Evolutionary conservation across 805 yeast species (phyloP).

Genomic region (Myxozyma mucilagina): DNA sequence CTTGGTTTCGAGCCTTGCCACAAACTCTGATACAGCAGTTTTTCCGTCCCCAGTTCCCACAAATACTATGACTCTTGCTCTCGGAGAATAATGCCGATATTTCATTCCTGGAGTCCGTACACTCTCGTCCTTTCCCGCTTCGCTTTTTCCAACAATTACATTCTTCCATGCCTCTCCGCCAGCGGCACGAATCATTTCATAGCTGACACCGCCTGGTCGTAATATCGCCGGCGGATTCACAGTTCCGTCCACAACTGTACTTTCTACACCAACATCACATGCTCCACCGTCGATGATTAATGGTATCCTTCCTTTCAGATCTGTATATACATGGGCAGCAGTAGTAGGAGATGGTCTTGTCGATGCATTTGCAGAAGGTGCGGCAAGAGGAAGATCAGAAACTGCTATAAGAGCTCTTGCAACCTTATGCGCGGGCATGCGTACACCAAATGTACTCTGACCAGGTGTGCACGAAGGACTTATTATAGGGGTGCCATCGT

Average conservation of each 20-base stretch:
- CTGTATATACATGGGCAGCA: slow-evolving; percentile 83
- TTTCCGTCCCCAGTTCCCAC: slow-evolving; percentile 51
- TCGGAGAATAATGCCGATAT: slow-evolving; percentile 91
- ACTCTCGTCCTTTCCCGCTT: slow-evolving; percentile 54
- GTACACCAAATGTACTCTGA: slow-evolving; percentile 87
- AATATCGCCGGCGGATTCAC: slow-evolving; percentile 80
- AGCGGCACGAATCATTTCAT: slow-evolving; percentile 63
- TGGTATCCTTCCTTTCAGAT: slow-evolving; percentile 77
- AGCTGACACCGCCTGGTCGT: slow-evolving; percentile 91
- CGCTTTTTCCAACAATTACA: slow-evolving; percentile 61
- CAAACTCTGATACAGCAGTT: slow-evolving; percentile 10
- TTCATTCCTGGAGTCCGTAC: slow-evolving; percentile 98
- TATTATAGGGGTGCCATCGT: slow-evolving; percentile 39
- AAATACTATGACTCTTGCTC: slow-evolving; percentile 74
- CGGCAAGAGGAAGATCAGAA: slow-evolving; percentile 88
- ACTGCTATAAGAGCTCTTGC: slow-evolving; percentile 87
- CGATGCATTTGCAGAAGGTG: slow-evolving; percentile 96
- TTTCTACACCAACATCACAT: slow-evolving; percentile 86
- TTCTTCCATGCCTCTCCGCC: slow-evolving; percentile 74
- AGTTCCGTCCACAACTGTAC: slow-evolving; percentile 91
- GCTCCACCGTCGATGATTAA: slow-evolving; percentile 84
- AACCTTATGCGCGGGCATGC: slow-evolving; percentile 83
- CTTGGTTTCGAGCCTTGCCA: not conserved
- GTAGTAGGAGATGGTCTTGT: slow-evolving; percentile 91
- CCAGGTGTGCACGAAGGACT: slow-evolving; percentile 80